phyloP scores from a whole-genome alignment of 1,139 yeast species.

The Hansenula lynferdii region DNA sequence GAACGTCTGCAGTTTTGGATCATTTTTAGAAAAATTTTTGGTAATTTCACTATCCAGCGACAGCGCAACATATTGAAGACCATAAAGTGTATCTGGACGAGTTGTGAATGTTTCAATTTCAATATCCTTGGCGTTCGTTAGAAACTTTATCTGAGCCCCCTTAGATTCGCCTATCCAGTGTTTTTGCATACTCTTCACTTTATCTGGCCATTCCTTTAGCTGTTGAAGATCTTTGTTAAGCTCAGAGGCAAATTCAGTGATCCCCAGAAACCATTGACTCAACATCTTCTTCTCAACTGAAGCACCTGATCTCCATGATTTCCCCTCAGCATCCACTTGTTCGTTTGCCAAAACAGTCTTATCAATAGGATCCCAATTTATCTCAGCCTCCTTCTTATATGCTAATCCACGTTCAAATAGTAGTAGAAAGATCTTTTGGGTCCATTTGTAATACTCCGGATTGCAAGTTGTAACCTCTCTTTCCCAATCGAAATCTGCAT shows the following conservation, averaged over 20 bases:
- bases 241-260: slow-evolving; percentile 71
- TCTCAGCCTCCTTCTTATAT: slow-evolving; percentile 78
- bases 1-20: slow-evolving; percentile 41
- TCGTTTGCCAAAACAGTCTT: slow-evolving; percentile 93
- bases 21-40: slow-evolving; percentile 28
- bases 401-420: slow-evolving; percentile 75
- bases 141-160: slow-evolving; percentile 68
- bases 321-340: slow-evolving; percentile 87
- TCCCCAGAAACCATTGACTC: slow-evolving; percentile 91
- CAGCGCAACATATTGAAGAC: slow-evolving; percentile 79
- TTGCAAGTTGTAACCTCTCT: slow-evolving; percentile 82
- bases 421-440: slow-evolving; percentile 78
- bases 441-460: slow-evolving; percentile 88
- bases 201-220: slow-evolving; percentile 77
- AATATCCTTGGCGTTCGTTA: slow-evolving; percentile 14
- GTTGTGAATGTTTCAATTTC: slow-evolving; percentile 68
- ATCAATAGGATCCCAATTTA: slow-evolving; percentile 98
- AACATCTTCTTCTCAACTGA: slow-evolving; percentile 74
- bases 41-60: slow-evolving; percentile 68
- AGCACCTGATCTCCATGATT: slow-evolving; percentile 97
- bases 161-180: slow-evolving; percentile 91
- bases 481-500: slow-evolving; percentile 93
- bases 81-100: slow-evolving; percentile 80
- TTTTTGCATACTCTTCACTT: slow-evolving; percentile 84
- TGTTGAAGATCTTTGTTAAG: slow-evolving; percentile 56